Evolutionary conservation across 2,329 filamentous ascomycete genomes (phyloP), one percentile per base, ranked within the genome.

Genomic region (Blumeria graminis): DNA sequence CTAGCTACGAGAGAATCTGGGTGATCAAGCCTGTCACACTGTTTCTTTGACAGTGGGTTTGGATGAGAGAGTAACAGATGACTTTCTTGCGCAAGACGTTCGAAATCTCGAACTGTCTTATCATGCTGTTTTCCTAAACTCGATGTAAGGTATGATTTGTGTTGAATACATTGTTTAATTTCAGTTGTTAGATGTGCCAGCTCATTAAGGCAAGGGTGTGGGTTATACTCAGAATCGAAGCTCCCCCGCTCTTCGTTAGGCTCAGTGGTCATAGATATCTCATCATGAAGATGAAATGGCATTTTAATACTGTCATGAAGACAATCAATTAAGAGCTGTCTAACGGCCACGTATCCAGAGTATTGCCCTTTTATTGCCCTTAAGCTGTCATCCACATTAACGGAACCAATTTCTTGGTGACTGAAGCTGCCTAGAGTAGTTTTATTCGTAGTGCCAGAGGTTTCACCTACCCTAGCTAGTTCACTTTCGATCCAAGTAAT

Each of bases 401-500:
- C n/a, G 8, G 28, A 60, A 33, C 61, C 60, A 36, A 58, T 56
- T 22, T 57, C 60, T 52, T 43, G 56, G 58, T 61, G 41, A 57
- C 65, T 57, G 8, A 55, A 34, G 13, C 22, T 16, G 33, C 14
- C 55, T 2, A 32, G 11, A 41, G 39, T 4, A 14, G 57, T 18
- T 51, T 58, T 57, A 18, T 65, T 67, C 1, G 66, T 64, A 22
- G 68, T 68, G 4, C 72, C 70, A 1, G 60, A 45, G 7, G 52
- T 48, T 11, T 66, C 64, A 34, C 61, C 62, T 14, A 77, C 76
- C 56, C 75, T 76, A 55, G 71, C 69, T 22, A 83, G 67, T 64
- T 82, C 80, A 5, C 68, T 69, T 65, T 83, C 80, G 57, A 83
- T 81, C 80, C 80, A 83, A 57, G 68, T 71, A 58, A 83, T 82